Percentiles rank a stretch among this genome's conserved stretches.
phyloP scores from a whole-genome alignment of 1,284 basidiomycete species.

The Cystobasidium slooffiae region DNA sequence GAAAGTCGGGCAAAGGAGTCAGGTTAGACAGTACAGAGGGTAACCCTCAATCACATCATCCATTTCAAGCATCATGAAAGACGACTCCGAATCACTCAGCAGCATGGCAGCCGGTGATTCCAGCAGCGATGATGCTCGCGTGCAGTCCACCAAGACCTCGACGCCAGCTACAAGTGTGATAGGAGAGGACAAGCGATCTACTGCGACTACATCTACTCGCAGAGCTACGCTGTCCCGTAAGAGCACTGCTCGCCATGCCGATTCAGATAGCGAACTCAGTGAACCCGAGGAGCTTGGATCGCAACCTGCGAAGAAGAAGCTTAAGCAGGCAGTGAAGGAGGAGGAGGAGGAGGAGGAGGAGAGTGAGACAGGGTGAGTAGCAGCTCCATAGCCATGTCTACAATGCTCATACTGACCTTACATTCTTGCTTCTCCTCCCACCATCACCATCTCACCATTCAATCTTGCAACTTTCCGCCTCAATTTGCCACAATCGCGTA shows the following conservation, averaged over 20 bases:
- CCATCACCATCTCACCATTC: not conserved
- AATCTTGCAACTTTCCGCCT: not conserved
- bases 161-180: constrained; percentile 42
- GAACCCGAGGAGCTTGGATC: constrained; percentile 21
- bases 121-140: constrained; percentile 4
- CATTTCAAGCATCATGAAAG: not conserved
- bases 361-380: not conserved
- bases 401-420: not conserved
- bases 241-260: not conserved
- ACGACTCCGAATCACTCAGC: constrained; percentile 23
- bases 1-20: too few relatives aligned
- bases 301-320: not conserved
- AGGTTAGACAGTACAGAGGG: not conserved
- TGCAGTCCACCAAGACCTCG: constrained; percentile 12
- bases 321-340: not conserved
- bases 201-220: not conserved
- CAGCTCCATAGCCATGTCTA: not conserved
- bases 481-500: constrained; percentile 38
- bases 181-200: constrained; percentile 8
- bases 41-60: not conserved
- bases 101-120: not conserved
- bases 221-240: not conserved
- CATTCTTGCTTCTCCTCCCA: not conserved
- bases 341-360: not conserved
- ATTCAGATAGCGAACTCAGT: constrained; percentile 14